Evolutionary conservation across 2,329 filamentous ascomycete species (phyloP), one percentile per base, ranked within the genome.

Genomic region (Xylariales sp.): DNA sequence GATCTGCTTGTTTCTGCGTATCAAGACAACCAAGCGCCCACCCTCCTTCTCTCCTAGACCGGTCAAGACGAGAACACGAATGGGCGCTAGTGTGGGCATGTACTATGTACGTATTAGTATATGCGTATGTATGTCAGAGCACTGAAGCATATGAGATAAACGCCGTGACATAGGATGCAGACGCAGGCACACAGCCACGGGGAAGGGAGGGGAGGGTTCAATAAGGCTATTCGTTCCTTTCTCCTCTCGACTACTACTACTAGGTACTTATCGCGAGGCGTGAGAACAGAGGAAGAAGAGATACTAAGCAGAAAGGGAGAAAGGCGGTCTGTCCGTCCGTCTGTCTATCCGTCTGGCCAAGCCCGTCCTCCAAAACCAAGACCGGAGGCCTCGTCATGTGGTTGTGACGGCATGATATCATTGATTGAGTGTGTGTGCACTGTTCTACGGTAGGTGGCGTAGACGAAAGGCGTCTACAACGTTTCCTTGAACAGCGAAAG

Each of bases 341-440:
- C 23, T 23, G 23, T 23, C 23, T 23, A 2, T 23, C 23, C 2
- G 23, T 23, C 23, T 23, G 49, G 49, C 59, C 43, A 56, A 60
- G 57, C 16, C 8, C 23, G 34, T 43, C 46, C 32, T 18, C 48
- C 30, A 5, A 53, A n/a, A 46, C 48, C 16, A 45, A 56, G 32
- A 41, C 48, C n/a, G 66, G 66, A 65, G 66, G 66, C 66, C 66
- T 68, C 62, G 62, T 65, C 56, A 60, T 62, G 64, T 62, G 52
- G 18, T 30, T 32, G 53, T 52, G 14, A 7, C 48, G 32, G 43
- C 28, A 64, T 65, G 61, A 68, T 65, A 65, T 64, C 65, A 59
- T 45, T 52, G 34, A 46, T 45, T 43, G 23, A 45, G 32, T 45
- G 39, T 32, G 39, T 32, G 48, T 53, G 50, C 32, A 34, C 39